Conservation (phyloP, 768 basidiomycete species). For the Naematelia aurantialba region DNA sequence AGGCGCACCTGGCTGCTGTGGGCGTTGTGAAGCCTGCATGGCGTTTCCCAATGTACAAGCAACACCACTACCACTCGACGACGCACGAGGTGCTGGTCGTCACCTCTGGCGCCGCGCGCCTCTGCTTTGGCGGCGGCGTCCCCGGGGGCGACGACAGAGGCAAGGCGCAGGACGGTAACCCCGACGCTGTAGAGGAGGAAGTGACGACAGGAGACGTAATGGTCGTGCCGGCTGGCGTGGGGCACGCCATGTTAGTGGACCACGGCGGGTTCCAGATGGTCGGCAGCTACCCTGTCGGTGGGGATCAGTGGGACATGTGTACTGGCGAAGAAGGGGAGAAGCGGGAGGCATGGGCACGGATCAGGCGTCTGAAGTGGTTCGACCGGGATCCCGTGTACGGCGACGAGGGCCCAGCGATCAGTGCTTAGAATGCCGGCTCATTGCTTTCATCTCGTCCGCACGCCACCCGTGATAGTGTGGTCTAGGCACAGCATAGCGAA, state of each 20-base stretch:
- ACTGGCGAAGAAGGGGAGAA: constrained; percentile 47
- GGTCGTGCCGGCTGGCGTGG: constrained; percentile 54
- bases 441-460: too few species aligned
- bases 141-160: too few species aligned
- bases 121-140: constrained; percentile 55
- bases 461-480: too few species aligned
- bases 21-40: constrained; percentile 53
- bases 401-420: constrained; percentile 45
- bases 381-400: constrained; percentile 53
- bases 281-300: constrained; percentile 52
- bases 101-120: constrained; percentile 46
- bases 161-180: too few species aligned
- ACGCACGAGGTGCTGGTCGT: constrained; percentile 54
- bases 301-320: constrained; percentile 53
- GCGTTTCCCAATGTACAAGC: constrained; percentile 54
- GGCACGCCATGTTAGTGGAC: constrained; percentile 50
- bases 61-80: constrained; percentile 54
- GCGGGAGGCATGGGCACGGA: constrained; percentile 29
- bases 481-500: too few species aligned
- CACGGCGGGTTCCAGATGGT: constrained; percentile 52
- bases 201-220: constrained; percentile 53
- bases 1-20: constrained; percentile 49
- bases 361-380: constrained; percentile 51
- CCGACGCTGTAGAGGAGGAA: constrained; percentile 45
- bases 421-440: too few species aligned